Base-by-base conservation (phyloP, 257 asterid genomes). In the Linaria vulgaris region DNA sequence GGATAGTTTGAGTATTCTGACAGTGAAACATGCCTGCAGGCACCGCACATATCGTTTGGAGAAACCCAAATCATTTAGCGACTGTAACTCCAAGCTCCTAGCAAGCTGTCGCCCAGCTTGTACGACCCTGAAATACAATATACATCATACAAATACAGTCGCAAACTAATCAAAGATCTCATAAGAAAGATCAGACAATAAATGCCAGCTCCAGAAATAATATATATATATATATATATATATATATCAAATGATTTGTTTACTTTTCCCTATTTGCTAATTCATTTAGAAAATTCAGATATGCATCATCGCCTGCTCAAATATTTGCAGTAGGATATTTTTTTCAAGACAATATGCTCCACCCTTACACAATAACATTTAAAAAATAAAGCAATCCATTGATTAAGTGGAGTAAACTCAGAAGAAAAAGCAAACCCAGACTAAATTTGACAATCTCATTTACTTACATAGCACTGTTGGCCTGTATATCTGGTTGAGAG, bases 51-150 rank as follows among this genome's bases (percentile, higher is more conserved):
- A 87, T 90, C 99, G 80, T 79, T 94, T 94, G 46, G 95, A 85
- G 67, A 90, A 94, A 58, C 99, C 99, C 72, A 94, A 78, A 74
- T 94, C 97, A 72, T 94, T 94, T 34, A 94, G 81, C 0, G 99
- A 94, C 70, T 88, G 99, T 74, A 87, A 66, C 81, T 94, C 99
- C 79, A 94, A 75, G 76, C 92, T 84, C 90, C 82, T 86, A 24
- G 96, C 95, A 74, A 94, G 99, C 80, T 94, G 96, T 43, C 95
- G 92, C n/a, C 99, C 95, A 54, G 97, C 96, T 51, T 97, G 78
- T 25, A 85, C 83, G 52, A 87, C 96, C 97, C 99, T 88, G 78
- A 53, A 41, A 12, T 51, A 66, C 34, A 71, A 66, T n/a, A n/a
- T 49, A 21, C 20, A 69, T 43, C 4, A 61, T 30, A n/a, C 58